These are phyloP conservation scores for Sporisorium reilianum DNA, from an alignment of 1,284 basidiomycete genomes.

Conservation along the genomic window DNA sequence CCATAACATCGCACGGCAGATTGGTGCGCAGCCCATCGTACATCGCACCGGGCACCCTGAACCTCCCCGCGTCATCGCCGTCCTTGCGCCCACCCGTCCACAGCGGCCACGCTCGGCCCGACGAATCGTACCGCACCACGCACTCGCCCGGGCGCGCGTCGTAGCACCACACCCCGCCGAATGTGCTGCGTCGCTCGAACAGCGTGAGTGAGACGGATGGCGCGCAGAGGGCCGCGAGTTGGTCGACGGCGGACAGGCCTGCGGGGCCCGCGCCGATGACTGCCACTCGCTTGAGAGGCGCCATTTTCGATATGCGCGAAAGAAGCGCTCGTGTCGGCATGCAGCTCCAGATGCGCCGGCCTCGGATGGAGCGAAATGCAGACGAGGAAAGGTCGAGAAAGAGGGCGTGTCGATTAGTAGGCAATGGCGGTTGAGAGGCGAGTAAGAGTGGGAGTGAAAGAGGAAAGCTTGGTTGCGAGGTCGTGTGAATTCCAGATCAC, in stretches of 20 bases:
- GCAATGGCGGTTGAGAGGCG: no score
- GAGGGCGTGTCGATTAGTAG: no score
- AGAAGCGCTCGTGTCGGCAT: neutral
- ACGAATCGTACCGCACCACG: conserved; percentile 61
- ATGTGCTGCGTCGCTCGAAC: conserved; percentile 46
- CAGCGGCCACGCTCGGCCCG: conserved; percentile 23
- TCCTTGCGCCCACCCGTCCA: conserved; percentile 18
- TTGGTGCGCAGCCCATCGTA: conserved; percentile 68
- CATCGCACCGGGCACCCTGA: conserved; percentile 55
- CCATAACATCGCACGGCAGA: conserved; percentile 68
- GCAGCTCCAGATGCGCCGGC: neutral
- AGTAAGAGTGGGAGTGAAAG: no score
- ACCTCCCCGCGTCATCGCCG: conserved; percentile 10
- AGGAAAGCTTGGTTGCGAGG: neutral
- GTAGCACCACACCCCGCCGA: conserved; percentile 60
- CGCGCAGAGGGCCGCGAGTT: conserved; percentile 58
- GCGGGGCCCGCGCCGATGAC: conserved; percentile 71
- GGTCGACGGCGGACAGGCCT: conserved; percentile 70
- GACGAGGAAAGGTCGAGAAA: neutral
- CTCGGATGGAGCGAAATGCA: neutral
- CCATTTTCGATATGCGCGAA: neutral
- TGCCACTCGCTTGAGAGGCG: conserved; percentile 61
- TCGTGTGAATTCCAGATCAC: neutral
- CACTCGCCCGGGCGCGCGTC: conserved; percentile 48
- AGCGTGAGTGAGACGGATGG: conserved; percentile 19